Evolutionary conservation across 2,329 filamentous ascomycete species (phyloP), one percentile per base, ranked within the genome.

Genomic region (Knoxdaviesia capensis): DNA sequence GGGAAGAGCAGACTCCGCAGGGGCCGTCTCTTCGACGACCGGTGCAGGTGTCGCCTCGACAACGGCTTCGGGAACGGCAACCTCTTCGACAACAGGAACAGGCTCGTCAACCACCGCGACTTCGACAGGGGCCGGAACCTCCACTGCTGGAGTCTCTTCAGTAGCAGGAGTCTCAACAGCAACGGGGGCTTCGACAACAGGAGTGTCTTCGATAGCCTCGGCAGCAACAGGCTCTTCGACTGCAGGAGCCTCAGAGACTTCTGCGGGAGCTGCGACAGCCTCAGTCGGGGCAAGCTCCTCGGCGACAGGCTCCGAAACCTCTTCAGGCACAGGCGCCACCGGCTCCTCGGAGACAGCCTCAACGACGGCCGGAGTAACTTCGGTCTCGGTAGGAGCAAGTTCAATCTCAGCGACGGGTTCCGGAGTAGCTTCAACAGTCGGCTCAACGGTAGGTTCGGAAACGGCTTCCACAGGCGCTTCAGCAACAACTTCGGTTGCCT

Each of bases 51-150:
- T 20, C 20, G 2, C 20, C 20, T 20, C 20, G 20, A 20, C 20
- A 20, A 20, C 20, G 20, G 20, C 20, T 9, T 37, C 36, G 36
- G 38, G 10, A 34, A 47, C 40, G 29, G 34, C 43, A 42, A 42
- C 38, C 44, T 43, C 39, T 41, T 50, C 43, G 31, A 41, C 38
- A 31, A 31, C 37, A 41, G 44, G 41, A 42, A 41, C 30, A 45
- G 41, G 31, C 32, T 41, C 40, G 20, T 45, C 43, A 34, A 38
- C 30, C 31, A 40, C 42, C 42, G 42, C 42, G 35, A 33, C 3
- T 28, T 35, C 40, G 32, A 11, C 20, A 32, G 37, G 9, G 31
- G 36, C 7, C n/a, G 37, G 28, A 31, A 39, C 28, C 5, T 39
- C 28, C 10, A 30, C 28, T 29, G 37, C n/a, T 30, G 29, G 28